phyloP scores from a whole-genome alignment of 768 basidiomycete species.

The Mycena amicta region DNA sequence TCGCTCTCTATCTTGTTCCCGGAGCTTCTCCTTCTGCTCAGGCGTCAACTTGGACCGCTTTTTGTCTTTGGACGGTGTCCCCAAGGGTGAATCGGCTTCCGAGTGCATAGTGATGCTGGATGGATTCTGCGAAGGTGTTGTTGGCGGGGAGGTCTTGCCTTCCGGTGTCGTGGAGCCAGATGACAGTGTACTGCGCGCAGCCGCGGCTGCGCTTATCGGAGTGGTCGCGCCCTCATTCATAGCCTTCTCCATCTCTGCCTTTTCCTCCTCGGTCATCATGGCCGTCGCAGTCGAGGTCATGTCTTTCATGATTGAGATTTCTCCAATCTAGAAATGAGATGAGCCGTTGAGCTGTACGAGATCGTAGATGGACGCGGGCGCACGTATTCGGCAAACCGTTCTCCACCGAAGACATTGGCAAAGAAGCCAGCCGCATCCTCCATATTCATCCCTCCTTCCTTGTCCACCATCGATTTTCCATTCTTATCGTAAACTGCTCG shows the following conservation, averaged over 20 bases:
- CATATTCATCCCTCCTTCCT: constrained; percentile 76
- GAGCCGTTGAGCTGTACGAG: background rate
- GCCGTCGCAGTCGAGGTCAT: constrained; percentile 84
- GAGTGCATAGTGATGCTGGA: constrained; percentile 21
- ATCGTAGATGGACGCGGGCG: constrained; percentile 30
- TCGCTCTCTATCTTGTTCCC: constrained; percentile 80
- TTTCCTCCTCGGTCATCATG: constrained; percentile 92
- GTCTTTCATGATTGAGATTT: constrained; percentile 94
- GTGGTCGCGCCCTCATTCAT: constrained; percentile 46
- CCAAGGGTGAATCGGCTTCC: constrained; percentile 18
- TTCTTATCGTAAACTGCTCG: constrained; percentile 94
- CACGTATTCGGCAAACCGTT: constrained; percentile 87
- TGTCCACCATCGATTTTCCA: constrained; percentile 87
- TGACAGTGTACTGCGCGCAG: constrained; percentile 14
- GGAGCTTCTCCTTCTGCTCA: constrained; percentile 85
- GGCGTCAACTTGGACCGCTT: constrained; percentile 61
- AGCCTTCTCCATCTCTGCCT: constrained; percentile 80
- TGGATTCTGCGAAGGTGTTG: constrained; percentile 14
- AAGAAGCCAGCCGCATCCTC: constrained; percentile 96
- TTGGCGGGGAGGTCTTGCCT: constrained; percentile 13
- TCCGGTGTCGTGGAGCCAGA: constrained; percentile 11
- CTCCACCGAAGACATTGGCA: constrained; percentile 93
- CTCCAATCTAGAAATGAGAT: constrained; percentile 72
- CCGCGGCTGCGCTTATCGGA: constrained; percentile 16
- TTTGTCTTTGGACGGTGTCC: constrained; percentile 34